Percentiles rank a stretch among this genome's conserved stretches.
Evolutionary conservation across 192 early-diverging fungal genomes (phyloP).

Genomic region (Spizellomyces punctatus): DNA sequence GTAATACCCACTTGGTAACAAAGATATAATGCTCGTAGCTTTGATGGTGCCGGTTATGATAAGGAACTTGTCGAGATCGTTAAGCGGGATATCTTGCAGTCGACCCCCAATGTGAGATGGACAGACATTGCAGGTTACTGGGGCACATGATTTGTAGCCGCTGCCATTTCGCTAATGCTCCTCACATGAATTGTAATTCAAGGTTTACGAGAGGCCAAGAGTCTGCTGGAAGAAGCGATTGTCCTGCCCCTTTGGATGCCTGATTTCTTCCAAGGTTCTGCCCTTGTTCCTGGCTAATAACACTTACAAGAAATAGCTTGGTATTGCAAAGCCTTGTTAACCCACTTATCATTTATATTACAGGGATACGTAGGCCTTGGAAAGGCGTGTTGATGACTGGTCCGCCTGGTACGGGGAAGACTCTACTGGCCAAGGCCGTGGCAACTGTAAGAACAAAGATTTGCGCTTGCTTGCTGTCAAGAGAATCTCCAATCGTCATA

Average conservation of each 20-base stretch:
- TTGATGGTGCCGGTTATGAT: constrained; percentile 60
- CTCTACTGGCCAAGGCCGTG: constrained; percentile 64
- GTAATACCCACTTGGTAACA: no score
- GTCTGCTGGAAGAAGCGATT: constrained; percentile 63
- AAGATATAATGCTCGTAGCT: constrained; percentile 14
- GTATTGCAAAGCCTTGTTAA: neutral
- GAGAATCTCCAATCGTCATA: neutral
- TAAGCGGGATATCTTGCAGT: constrained; percentile 62
- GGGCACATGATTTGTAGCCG: constrained; percentile 8
- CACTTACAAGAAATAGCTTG: neutral
- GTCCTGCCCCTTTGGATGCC: constrained; percentile 70
- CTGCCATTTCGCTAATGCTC: no score
- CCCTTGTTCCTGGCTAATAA: neutral
- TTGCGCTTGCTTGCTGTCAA: neutral
- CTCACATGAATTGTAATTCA: neutral
- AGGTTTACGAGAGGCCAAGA: constrained; percentile 61
- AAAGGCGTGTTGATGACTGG: constrained; percentile 69
- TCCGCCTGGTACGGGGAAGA: constrained; percentile 68
- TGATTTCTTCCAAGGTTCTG: constrained; percentile 58
- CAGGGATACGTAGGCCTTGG: constrained; percentile 58
- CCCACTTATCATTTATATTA: neutral
- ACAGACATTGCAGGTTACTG: constrained; percentile 55
- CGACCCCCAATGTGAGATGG: constrained; percentile 59
- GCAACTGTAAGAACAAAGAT: constrained; percentile 48
- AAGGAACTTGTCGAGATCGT: constrained; percentile 67